phyloP scores from a whole-genome alignment of 2,329 filamentous ascomycete genomes.

The Simplicillium aogashimaense region DNA sequence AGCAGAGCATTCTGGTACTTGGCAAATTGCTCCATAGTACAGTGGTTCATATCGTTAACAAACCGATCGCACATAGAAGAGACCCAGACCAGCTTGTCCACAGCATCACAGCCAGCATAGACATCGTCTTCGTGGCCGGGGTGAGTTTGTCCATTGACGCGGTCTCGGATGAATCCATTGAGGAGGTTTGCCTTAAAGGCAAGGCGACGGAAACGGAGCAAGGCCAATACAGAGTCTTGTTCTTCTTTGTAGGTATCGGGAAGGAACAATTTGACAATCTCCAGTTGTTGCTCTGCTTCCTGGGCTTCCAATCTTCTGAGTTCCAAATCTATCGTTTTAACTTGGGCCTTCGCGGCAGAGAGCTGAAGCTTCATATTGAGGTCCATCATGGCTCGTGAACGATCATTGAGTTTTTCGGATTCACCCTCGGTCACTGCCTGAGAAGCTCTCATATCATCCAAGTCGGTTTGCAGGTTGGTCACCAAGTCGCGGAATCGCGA shows the following conservation, averaged over 20 bases:
- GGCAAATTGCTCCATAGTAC: slow-evolving; percentile 68
- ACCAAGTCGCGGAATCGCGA: slow-evolving; percentile 85
- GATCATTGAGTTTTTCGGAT: slow-evolving; percentile 78
- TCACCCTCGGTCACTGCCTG: slow-evolving; percentile 89
- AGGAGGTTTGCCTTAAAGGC: slow-evolving; percentile 80
- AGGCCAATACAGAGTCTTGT: slow-evolving; percentile 75
- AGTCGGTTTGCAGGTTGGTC: slow-evolving; percentile 70
- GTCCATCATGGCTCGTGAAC: slow-evolving; percentile 91
- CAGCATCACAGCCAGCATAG: slow-evolving; percentile 68
- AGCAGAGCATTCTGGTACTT: slow-evolving; percentile 71
- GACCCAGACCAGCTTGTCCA: slow-evolving; percentile 81
- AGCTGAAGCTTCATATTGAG: slow-evolving; percentile 89
- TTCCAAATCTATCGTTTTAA: slow-evolving; percentile 90
- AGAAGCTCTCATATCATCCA: slow-evolving; percentile 87
- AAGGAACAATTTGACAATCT: slow-evolving; percentile 81
- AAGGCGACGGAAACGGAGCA: slow-evolving; percentile 80
- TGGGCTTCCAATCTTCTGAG: slow-evolving; percentile 78
- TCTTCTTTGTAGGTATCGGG: slow-evolving; percentile 76
- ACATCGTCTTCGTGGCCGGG: slow-evolving; percentile 66
- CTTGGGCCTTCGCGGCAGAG: slow-evolving; percentile 82
- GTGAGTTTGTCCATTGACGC: slow-evolving; percentile 57
- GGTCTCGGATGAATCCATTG: slow-evolving; percentile 69
- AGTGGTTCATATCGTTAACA: slow-evolving; percentile 67
- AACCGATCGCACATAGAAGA: slow-evolving; percentile 76
- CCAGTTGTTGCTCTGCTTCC: slow-evolving; percentile 78